Base-by-base conservation (phyloP, 2,329 filamentous ascomycete genomes). In the Rachicladosporium sp. region DNA sequence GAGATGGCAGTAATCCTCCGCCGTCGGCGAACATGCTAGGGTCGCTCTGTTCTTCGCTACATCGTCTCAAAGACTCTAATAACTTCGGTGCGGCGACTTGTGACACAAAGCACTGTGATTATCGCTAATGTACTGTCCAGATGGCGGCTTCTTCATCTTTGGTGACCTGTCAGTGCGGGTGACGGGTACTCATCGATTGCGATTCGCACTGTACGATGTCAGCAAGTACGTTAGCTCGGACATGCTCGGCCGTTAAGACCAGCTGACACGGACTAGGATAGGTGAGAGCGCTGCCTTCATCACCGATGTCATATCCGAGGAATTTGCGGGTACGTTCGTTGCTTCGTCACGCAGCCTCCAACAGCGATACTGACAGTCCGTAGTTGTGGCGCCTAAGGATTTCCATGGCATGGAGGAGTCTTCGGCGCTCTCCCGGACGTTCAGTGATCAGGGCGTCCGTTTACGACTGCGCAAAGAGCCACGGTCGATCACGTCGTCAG, bases 61-160 rank as follows among this genome's bases (percentile, higher is more conserved):
- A 93, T 59, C 74, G 83, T 39, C 65, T 93, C 39, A 89, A 91
- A 58, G 83, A 93, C 55, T 70, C 76, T 3, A 71, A 80, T 52
- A 87, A 87, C 54, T 68, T 67, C 42, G 70, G 70, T 72, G 53
- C 30, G 51, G 36, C 36, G 19, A 40, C 12, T 19, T 19, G 15
- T 3, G 15, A 19, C 15, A 19, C 15, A 19, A 19, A 19, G 15
- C 15, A 19, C 15, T 19, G 15, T 19, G 15, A 19, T 19, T 19
- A 19, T 19, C 15, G 15, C 15, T 19, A 19, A 19, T 19, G 15
- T 19, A 19, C 15, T 19, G 15, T 19, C 15, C 43, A 65, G 84
- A 91, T 59, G 82, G 82, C 8, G 85, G 80, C 1, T 93, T 87
- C 63, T 93, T 93, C 54, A 80, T 93, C n/a, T 93, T 93, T 60